Conservation (phyloP, 73 alveolate genomes). For the Uronychia binucleata region DNA sequence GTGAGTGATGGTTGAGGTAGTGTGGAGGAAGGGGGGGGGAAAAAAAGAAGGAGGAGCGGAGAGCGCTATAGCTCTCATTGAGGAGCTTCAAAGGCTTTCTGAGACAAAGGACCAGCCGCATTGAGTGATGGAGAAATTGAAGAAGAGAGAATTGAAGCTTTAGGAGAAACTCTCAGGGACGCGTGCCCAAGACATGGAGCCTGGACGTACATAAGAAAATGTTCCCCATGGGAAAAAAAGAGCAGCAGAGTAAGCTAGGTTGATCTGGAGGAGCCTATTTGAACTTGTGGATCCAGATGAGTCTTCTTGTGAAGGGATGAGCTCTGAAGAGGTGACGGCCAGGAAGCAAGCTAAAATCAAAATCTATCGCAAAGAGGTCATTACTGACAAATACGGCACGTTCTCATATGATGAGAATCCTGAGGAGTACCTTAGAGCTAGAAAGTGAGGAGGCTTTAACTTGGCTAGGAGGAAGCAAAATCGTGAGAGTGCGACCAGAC, state of each 20-base stretch:
- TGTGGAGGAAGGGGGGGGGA: no score
- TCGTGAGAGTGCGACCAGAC: neutral
- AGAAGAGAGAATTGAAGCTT: no score
- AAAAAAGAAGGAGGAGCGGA: no score
- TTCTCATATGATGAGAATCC: constrained; percentile 9
- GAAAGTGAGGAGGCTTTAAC: neutral
- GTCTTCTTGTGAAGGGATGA: neutral
- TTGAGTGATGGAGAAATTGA: no score
- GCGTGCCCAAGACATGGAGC: no score
- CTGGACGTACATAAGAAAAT: no score
- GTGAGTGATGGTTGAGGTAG: no score
- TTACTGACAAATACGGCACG: neutral
- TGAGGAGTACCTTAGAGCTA: constrained; percentile 12
- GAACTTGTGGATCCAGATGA: neutral
- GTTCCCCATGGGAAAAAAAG: neutral
- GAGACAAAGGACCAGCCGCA: no score
- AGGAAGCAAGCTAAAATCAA: constrained; percentile 1
- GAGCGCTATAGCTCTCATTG: no score
- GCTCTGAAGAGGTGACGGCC: neutral
- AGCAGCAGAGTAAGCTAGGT: neutral
- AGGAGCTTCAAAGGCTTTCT: no score
- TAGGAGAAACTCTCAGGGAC: no score
- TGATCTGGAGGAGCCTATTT: neutral
- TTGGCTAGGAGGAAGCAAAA: constrained; percentile 5
- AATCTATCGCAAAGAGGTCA: neutral